These are phyloP conservation scores for Theobroma cacao DNA, from an alignment of 345 rosid genomes.

Conservation along the genomic window DNA sequence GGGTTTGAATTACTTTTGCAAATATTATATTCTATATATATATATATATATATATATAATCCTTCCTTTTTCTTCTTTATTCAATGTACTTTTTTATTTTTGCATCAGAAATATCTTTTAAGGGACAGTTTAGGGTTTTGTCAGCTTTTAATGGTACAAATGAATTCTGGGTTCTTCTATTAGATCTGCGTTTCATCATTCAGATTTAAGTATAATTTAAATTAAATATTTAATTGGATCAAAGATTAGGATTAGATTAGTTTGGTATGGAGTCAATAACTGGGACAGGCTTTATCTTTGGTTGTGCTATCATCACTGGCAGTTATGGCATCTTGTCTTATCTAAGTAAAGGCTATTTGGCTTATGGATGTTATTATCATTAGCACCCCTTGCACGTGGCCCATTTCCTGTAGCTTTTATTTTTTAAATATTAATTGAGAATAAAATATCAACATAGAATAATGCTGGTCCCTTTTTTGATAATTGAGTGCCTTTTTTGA, in stretches of 20 bases:
- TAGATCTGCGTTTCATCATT: not conserved
- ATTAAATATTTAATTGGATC: not conserved
- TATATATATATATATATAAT: too few relatives aligned
- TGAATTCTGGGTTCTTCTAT: not conserved
- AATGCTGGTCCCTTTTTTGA: not conserved
- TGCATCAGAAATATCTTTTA: not conserved
- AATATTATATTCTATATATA: too few relatives aligned
- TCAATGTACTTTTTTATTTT: too few relatives aligned
- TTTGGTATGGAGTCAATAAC: not conserved
- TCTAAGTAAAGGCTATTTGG: not conserved
- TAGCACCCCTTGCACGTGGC: not conserved
- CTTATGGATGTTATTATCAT: not conserved
- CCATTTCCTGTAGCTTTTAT: not conserved
- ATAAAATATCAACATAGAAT: not conserved
- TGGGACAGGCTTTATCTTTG: not conserved
- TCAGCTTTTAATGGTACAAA: not conserved
- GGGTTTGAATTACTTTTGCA: too few relatives aligned
- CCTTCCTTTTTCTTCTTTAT: too few relatives aligned
- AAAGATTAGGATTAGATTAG: not conserved
- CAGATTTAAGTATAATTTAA: not conserved
- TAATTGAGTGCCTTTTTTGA: not conserved
- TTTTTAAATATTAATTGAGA: not conserved
- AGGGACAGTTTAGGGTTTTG: not conserved
- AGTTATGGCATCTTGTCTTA: slow-evolving; percentile 4
- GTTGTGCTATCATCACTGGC: not conserved